Evolutionary conservation across 331 rosid species (phyloP).

Genomic region (Telfairia occidentalis): DNA sequence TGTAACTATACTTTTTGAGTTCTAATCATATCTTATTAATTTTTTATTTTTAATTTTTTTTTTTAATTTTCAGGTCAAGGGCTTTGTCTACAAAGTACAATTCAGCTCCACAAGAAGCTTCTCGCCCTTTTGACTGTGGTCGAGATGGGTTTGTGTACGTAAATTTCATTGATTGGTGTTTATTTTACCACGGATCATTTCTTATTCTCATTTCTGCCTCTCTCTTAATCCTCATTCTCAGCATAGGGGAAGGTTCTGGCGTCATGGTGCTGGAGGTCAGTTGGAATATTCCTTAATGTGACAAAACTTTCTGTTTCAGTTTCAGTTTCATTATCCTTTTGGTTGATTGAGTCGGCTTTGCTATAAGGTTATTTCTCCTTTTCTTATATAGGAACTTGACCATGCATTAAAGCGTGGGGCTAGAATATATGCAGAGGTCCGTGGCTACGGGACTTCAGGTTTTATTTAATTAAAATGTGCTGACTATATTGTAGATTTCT

Average conservation of each 20-base stretch:
- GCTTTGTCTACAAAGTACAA: conserved; percentile 72
- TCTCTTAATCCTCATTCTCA: conserved; percentile 21
- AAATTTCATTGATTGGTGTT: not conserved
- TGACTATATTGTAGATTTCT: not conserved
- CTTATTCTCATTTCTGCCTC: conserved; percentile 13
- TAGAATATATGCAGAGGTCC: conserved; percentile 77
- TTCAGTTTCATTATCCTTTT: conserved; percentile 10
- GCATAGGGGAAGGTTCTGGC: conserved; percentile 89
- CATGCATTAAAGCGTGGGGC: conserved; percentile 81
- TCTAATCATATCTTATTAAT: conserved; percentile 2
- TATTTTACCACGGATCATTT: conserved; percentile 1
- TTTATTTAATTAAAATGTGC: not conserved
- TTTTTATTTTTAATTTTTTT: too few relatives aligned
- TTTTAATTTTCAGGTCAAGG: conserved; percentile 51
- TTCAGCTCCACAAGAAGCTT: conserved; percentile 73
- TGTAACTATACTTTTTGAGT: not conserved
- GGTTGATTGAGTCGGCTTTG: not conserved
- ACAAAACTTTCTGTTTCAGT: not conserved
- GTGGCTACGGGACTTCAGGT: conserved; percentile 98
- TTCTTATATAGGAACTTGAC: conserved; percentile 54
- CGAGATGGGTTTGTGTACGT: conserved; percentile 96
- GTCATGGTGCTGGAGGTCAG: conserved; percentile 86
- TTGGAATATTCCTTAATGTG: not conserved
- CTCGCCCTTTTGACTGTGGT: conserved; percentile 72
- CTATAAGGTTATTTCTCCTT: not conserved